These are phyloP conservation scores for Penicillium samsonianum DNA, from an alignment of 495 filamentous ascomycete species.

Conservation along the genomic window DNA sequence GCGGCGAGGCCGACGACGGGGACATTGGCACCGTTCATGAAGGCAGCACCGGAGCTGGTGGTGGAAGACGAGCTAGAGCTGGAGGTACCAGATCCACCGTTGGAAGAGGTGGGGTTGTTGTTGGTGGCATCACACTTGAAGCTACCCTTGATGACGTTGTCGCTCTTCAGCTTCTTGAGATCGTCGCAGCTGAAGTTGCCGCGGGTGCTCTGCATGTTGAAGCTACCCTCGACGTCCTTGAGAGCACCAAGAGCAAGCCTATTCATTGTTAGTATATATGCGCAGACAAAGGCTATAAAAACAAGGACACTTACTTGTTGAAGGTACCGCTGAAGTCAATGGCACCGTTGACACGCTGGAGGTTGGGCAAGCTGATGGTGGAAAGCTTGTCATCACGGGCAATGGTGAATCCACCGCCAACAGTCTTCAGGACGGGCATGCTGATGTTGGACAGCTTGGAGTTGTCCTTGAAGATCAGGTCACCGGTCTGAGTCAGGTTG, in stretches of 20 bases:
- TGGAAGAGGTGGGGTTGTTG: conserved; percentile 41
- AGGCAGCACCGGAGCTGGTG: conserved; percentile 44
- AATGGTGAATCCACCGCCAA: conserved; percentile 79
- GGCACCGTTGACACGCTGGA: conserved; percentile 76
- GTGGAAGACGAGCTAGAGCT: conserved; percentile 36
- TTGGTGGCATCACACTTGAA: conserved; percentile 56
- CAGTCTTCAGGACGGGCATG: conserved; percentile 62
- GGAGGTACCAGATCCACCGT: conserved; percentile 44
- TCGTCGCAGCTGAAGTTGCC: conserved; percentile 58
- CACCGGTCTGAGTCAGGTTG: conserved; percentile 77
- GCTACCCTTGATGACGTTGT: conserved; percentile 60
- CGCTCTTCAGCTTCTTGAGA: conserved; percentile 46
- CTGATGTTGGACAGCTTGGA: conserved; percentile 71
- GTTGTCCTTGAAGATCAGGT: conserved; percentile 82
- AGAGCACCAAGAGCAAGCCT: conserved; percentile 72
- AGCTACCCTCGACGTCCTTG: conserved; percentile 76
- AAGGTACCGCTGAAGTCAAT: conserved; percentile 89
- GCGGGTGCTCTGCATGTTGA: conserved; percentile 75
- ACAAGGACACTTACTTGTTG: conserved; percentile 62
- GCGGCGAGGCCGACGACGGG: conserved; percentile 47
- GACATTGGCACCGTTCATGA: conserved; percentile 41
- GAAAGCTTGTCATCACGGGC: conserved; percentile 80
- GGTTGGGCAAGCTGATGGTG: conserved; percentile 63
- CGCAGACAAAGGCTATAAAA: not conserved
- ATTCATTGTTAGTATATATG: conserved; percentile 17